A percentile compares a stretch with the other conserved stretches of the same genome.
Conservation (phyloP, 176 grass and related monocot species). For the Carex cristatella region DNA sequence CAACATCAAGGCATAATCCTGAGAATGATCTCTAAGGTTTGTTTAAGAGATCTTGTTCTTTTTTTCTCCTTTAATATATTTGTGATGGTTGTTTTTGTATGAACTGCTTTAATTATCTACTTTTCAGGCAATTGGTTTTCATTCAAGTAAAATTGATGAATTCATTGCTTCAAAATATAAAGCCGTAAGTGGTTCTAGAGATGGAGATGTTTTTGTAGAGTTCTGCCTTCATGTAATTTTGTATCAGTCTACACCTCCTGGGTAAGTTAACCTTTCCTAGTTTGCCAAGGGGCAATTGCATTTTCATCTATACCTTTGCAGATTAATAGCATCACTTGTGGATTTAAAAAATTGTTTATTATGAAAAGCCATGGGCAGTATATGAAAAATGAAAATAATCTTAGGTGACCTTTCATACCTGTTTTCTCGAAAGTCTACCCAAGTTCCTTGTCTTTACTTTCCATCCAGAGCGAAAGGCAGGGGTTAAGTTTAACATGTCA, state of each 20-base stretch:
- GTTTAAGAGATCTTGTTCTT: not conserved
- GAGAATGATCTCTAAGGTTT: slow-evolving; percentile 78
- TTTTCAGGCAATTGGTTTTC: slow-evolving; percentile 71
- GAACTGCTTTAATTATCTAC: slow-evolving; percentile 14
- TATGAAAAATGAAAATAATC: not conserved
- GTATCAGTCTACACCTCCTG: slow-evolving; percentile 62
- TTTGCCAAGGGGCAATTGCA: not conserved
- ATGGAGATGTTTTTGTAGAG: slow-evolving; percentile 62
- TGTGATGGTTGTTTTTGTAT: slow-evolving; percentile 1
- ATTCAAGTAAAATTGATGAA: slow-evolving; percentile 55
- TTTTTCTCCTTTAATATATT: slow-evolving; percentile 6
- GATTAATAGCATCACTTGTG: not conserved
- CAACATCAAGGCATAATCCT: slow-evolving; percentile 89
- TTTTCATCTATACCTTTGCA: not conserved
- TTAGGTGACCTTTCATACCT: not conserved
- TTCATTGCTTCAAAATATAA: slow-evolving; percentile 54
- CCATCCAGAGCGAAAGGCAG: not conserved
- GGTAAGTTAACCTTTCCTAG: slow-evolving; percentile 42
- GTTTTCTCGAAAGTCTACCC: not conserved
- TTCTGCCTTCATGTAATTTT: slow-evolving; percentile 81
- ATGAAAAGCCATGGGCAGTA: not conserved
- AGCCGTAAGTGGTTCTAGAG: slow-evolving; percentile 48
- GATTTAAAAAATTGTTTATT: not conserved
- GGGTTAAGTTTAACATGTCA: not conserved
- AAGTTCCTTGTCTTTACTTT: not conserved